Base-by-base conservation (phyloP, 1,139 yeast species). In the Hansenula lynferdii region DNA sequence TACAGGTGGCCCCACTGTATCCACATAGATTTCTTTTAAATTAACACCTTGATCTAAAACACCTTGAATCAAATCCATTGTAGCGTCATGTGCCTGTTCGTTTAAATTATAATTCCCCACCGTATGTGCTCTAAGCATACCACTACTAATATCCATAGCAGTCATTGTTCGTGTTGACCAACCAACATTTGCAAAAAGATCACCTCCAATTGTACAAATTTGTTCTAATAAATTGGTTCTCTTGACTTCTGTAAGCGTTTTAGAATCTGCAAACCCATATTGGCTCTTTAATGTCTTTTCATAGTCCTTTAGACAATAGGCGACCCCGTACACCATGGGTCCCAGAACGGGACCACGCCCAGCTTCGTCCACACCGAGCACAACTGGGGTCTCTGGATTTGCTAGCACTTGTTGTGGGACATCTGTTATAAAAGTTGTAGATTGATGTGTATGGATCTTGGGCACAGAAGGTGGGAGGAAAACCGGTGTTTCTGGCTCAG, bases 291-390 rank as follows among this genome's bases (percentile, higher is more conserved):
- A 61, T 7, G 60, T 56, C 0, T 56, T 47, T 39, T 76, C 80
- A 53, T 77, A 86, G 2, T 64, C 56, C 36, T 70, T 69, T 15
- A 80, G 63, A 49, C 95, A 81, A 56, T 87, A 92, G 4, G 95
- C 80, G 3, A 87, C 68, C 2, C 96, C 96, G 54, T 92, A 92
- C 1, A 94, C 98, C 98, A 92, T 94, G 1, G 97, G 95, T 0
- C 98, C 95, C 38, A 92, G 56, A 0, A 94, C 97, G 0, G 99
- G 98, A 0, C 99, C 99, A 48, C 99, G 72, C 0, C 99, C 98
- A 0, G 99, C 98, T 59, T 92, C 99, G 58, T 92, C 98, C 2
- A 92, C 95, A 5, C 98, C 98, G 12, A 92, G 61, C 2, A 87
- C 45, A 8, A 47, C 47, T 15, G 58, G 58, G 25, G 49, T 57